Percentiles rank a stretch among this genome's conserved stretches.
Conservation (phyloP, 441 rosid species). For the Biscutella laevigata region DNA sequence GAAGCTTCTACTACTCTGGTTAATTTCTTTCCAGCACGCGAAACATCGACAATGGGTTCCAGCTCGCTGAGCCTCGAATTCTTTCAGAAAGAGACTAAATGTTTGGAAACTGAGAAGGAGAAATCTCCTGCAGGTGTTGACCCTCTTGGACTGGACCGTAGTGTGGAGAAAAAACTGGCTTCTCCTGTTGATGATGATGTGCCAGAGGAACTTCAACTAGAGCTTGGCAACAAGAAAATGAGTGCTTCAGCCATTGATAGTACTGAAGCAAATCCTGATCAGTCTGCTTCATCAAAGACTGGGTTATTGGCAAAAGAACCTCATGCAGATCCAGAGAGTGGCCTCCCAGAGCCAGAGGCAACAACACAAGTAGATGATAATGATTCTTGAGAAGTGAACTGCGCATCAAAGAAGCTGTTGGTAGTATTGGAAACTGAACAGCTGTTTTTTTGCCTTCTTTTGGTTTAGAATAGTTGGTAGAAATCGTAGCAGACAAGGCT, state of each 20-base stretch:
- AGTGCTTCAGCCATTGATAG: conserved; percentile 13
- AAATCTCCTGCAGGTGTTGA: conserved; percentile 19
- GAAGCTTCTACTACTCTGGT: conserved; percentile 23
- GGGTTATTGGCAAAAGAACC: conserved; percentile 18
- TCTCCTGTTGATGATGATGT: conserved; percentile 23
- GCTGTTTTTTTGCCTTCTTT: not conserved
- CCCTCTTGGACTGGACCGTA: conserved; percentile 25
- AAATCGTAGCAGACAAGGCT: conserved; percentile 1
- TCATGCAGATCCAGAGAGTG: conserved; percentile 21
- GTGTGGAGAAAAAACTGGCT: conserved; percentile 21
- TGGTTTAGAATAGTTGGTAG: conserved; percentile 12
- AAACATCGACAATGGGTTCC: conserved; percentile 17
- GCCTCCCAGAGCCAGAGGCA: conserved; percentile 2
- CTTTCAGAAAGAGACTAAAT: conserved; percentile 20
- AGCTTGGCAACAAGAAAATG: conserved; percentile 29
- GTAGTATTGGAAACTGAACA: conserved; percentile 5
- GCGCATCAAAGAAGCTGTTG: conserved; percentile 16
- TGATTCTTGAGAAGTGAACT: conserved; percentile 20
- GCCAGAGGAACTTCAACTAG: conserved; percentile 29
- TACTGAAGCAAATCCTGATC: conserved; percentile 20
- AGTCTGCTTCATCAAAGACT: conserved; percentile 19
- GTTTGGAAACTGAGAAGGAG: conserved; percentile 16
- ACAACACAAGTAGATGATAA: conserved; percentile 3
- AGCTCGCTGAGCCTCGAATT: conserved; percentile 29
- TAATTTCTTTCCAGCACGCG: conserved; percentile 24